Evolutionary conservation across 192 early-diverging fungal genomes (phyloP), one percentile per base, ranked within the genome.

Genomic region (Thamnidium elegans): DNA sequence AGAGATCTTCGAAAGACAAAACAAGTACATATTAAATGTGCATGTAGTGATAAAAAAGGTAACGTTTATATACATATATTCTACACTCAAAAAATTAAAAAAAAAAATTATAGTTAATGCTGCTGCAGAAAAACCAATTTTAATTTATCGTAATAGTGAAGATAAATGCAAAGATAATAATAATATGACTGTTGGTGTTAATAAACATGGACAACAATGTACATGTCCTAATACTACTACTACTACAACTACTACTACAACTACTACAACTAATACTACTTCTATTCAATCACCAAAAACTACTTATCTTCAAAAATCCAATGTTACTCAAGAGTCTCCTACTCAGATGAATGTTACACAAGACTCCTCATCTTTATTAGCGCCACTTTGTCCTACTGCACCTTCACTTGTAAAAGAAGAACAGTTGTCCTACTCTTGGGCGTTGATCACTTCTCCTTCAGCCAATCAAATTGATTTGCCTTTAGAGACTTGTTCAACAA

Each of bases 11-110:
- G 87, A 46, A 86, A 79, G 50, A 79, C 82, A 3, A 79, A 83
- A 51, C 84, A 87, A 68, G 76, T 80, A 15, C 84, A 85, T 48
- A 80, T 84, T 17, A 84, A 84, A 68, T 89, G 87, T 36, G 63
- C 78, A 34, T 89, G 87, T 67, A 62, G 70, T n/a, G 70, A 71
- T 44, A 60, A 58, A 45, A 59, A 59, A 45, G 58, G 58, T 43
- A 59, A 59, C 6, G 4, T 17, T 14, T 48, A 48, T 48, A 48
- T 43, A 43, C 43, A 44, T 58, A 58, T 13, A 43, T 42, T 55
- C n/a, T n/a, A n/a, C n/a, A n/a, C n/a, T n/a, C 26, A 26, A 26
- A 32, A 55, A 34, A 31, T 31, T 15, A 55, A 55, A 55, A 30
- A 19, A 55, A 7, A 39, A 55, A 55, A 39, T 10, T 9, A 39